Conservation (phyloP, 305 asterid genomes). For the Withania somnifera region DNA sequence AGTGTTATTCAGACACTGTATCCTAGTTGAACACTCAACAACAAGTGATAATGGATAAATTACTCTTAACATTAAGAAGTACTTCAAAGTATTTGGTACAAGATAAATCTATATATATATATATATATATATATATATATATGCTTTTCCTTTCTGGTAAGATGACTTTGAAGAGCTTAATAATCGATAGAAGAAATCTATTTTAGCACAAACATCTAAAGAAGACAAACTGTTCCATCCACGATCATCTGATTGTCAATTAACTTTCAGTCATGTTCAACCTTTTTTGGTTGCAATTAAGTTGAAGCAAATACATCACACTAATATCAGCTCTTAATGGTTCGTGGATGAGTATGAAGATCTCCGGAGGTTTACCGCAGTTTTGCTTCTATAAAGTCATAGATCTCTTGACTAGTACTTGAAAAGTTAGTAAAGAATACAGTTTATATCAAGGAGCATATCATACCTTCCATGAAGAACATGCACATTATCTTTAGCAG, state of each 20-base stretch:
- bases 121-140: no score
- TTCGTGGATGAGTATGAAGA: neutral
- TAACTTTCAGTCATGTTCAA: neutral
- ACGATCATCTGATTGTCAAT: neutral
- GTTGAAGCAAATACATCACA: neutral
- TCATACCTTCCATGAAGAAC: slow-evolving; percentile 49
- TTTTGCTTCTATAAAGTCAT: neutral
- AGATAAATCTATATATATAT: neutral
- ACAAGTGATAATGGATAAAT: neutral
- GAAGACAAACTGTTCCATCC: neutral
- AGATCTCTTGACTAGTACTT: neutral
- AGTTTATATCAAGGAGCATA: neutral
- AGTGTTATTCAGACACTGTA: neutral
- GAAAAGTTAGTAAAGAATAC: neutral
- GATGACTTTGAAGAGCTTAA: neutral
- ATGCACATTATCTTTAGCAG: slow-evolving; percentile 32
- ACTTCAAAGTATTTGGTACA: neutral
- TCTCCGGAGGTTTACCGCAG: neutral
- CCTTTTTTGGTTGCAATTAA: neutral
- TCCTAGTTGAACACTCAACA: neutral
- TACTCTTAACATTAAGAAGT: neutral
- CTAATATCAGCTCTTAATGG: neutral
- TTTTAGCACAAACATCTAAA: neutral
- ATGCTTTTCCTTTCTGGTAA: neutral
- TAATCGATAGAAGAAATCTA: neutral